Evolutionary conservation across 2,329 filamentous ascomycete species (phyloP), one percentile per base, ranked within the genome.

Genomic region (Verticillium nubilum): DNA sequence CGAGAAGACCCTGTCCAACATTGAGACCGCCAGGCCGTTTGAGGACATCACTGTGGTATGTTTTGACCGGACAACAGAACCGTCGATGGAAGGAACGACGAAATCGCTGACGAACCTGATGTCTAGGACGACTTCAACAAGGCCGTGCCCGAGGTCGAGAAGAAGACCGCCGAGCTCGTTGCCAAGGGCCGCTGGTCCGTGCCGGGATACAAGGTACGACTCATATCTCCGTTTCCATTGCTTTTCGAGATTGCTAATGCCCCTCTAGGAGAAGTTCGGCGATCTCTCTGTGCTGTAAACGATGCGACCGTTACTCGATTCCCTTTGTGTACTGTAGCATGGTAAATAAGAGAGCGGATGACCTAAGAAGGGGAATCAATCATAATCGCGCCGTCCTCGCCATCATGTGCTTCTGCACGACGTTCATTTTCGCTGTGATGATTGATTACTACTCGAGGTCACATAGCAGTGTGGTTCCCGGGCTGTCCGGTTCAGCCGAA

Each of bases 161-260:
- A 97, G 86, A 96, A 96, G 86, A 97, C 94, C 70, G 81, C 88
- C 71, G 88, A 95, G 81, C 87, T 99, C 75, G 93, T 99, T 67
- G 91, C 91, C 78, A 97, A 96, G 89, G 94, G 94, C 77, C 91
- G 92, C 87, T 99, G 95, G 95, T 86, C 88, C 82, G 93, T 97
- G 73, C 93, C 95, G 65, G 95, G 95, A 75, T 99, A 99, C 90
- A 97, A 97, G 92, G 94, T 94, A 82, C 70, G 88, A 52, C 28
- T n/a, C 52, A 28, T 19, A 13, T n/a, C 25, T 17, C 3, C 25
- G 9, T 74, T 61, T 28, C 29, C 52, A 53, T 15, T 29, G 25
- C 26, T 54, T 13, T 26, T 35, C 17, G 15, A 53, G 42, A 52
- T 28, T 68, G 62, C 82, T 89, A 75, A 88, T 74, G 59, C 65